Conservation (phyloP, 192 early-diverging fungal species). For the Podila epigama region DNA sequence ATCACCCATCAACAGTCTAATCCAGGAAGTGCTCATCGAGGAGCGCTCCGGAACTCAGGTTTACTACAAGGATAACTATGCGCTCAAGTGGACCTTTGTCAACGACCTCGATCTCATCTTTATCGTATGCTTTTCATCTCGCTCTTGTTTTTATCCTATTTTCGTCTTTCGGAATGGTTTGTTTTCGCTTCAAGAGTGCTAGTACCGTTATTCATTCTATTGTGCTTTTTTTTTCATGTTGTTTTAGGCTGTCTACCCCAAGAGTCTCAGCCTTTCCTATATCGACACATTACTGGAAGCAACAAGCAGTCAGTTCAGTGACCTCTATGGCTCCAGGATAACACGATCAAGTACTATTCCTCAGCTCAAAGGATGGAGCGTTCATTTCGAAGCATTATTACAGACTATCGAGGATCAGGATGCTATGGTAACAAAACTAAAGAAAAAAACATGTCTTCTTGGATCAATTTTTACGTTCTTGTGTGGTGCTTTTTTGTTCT, state of each 20-base stretch:
- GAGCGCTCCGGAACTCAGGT: conserved; percentile 65
- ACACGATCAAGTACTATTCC: conserved; percentile 30
- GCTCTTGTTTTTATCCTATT: not conserved
- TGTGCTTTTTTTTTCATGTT: not conserved
- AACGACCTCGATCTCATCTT: conserved; percentile 86
- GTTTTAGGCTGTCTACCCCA: conserved; percentile 90
- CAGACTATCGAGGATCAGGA: conserved; percentile 74
- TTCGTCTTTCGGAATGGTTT: not conserved
- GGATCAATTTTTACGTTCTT: too few relatives aligned
- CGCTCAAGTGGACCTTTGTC: conserved; percentile 80
- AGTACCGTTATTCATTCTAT: not conserved
- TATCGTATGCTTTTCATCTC: conserved; percentile 56
- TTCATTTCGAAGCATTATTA: conserved; percentile 74
- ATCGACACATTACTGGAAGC: conserved; percentile 82
- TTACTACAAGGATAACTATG: conserved; percentile 74
- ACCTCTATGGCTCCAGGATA: conserved; percentile 59
- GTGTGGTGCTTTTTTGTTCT: conserved; percentile 9
- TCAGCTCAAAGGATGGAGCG: conserved; percentile 63
- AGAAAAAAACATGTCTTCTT: not conserved
- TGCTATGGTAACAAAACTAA: conserved; percentile 42
- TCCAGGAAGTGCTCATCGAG: conserved; percentile 82
- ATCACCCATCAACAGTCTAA: conserved; percentile 75
- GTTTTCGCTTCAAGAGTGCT: too few relatives aligned
- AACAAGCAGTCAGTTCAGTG: conserved; percentile 72
- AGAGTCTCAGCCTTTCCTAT: conserved; percentile 85